phyloP scores from a whole-genome alignment of 176 grass and related monocot species.

The Triticum monococcum region DNA sequence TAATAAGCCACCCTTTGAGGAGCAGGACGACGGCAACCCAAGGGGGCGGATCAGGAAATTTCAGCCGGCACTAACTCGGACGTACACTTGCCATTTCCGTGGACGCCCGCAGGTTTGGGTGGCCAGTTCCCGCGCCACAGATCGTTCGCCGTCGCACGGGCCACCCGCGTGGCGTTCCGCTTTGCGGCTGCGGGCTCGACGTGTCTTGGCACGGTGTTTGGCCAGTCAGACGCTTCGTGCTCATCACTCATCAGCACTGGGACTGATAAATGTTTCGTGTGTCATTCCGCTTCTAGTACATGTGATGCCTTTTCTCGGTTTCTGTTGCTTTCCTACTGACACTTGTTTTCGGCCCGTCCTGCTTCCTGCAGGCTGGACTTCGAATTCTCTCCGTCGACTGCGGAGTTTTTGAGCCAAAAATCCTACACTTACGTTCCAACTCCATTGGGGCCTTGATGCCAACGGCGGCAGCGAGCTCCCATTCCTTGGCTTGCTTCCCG shows the following conservation, averaged over 20 bases:
- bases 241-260: background rate
- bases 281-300: background rate
- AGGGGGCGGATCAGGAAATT: background rate
- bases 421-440: too few relatives aligned
- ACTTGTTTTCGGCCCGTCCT: background rate
- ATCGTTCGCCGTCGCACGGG: background rate
- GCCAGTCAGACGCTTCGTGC: background rate
- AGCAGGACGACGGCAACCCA: background rate
- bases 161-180: background rate
- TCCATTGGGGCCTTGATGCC: background rate
- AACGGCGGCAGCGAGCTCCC: background rate
- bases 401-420: background rate
- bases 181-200: constrained; percentile 19
- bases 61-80: background rate
- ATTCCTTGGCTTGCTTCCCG: background rate
- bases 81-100: constrained; percentile 13
- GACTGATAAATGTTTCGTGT: too few relatives aligned
- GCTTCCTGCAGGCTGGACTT: background rate
- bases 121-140: background rate
- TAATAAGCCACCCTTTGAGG: background rate
- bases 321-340: background rate
- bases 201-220: background rate
- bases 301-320: background rate
- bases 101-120: constrained; percentile 27
- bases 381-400: background rate